Evolutionary conservation across 345 rosid species (phyloP), one percentile per base, ranked within the genome.

Genomic region (Fremontodendron californicum): DNA sequence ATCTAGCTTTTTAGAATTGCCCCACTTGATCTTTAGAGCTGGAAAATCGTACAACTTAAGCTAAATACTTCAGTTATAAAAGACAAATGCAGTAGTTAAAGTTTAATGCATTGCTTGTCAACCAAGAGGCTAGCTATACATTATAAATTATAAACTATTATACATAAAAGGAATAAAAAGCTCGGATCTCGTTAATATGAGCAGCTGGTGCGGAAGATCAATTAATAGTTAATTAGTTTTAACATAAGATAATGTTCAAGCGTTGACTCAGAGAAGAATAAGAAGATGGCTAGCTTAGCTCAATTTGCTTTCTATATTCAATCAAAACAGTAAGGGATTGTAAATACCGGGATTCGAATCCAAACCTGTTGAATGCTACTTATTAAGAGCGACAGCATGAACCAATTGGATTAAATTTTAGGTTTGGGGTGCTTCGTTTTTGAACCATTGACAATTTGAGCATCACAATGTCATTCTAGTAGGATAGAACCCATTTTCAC

Each of bases 21-120:
- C 21, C 55, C 43, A 58, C 43, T 48, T 21, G 51, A 81, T 73
- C 75, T 84, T 77, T 62, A 75, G 78, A 82, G 87, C 84, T 83
- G 89, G 85, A 77, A 74, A 81, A 48, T 64, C 86, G 76, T 83
- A 46, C 33, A 61, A 57, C 43, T 77, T 51, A 84, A 86, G 90
- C 78, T 37, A 51, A 71, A 23, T 1, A 48, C 42, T 35, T 49
- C 25, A 40, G 37, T 21, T 25, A 46, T 3, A 23, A 46, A 18
- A 48, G 43, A 37, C 69, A 1, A 70, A 70, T 33, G 27, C 35
- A n/a, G 46, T 13, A 61, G 52, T 37, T 64, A 7, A 11, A 42
- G 42, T 42, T 54, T 46, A n/a, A 31, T 19, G 35, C 65, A 54
- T 73, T 51, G 78, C 15, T 52, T 54, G n/a, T 51, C 3, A 57